Evolutionary conservation across 2,329 filamentous ascomycete genomes (phyloP).

Genomic region (Colletotrichum caudatum): DNA sequence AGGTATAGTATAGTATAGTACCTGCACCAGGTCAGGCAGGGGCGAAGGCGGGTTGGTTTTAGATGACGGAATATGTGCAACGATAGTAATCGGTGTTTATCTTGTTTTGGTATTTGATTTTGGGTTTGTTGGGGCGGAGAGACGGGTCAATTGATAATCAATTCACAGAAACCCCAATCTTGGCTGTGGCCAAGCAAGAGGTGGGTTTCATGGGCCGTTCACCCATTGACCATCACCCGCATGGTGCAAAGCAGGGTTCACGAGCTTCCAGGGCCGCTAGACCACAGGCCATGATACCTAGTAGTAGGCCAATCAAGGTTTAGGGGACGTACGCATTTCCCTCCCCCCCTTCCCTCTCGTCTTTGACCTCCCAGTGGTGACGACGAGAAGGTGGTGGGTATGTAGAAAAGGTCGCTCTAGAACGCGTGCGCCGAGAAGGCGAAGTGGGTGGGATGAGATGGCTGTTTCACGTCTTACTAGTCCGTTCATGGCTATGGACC

Average conservation of each 20-base stretch:
- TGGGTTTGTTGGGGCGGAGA: constrained; percentile 29
- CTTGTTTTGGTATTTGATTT: background rate
- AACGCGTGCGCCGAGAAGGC: constrained; percentile 18
- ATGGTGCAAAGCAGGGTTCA: background rate
- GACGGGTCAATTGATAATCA: background rate
- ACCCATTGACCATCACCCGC: background rate
- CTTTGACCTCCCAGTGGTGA: constrained; percentile 13
- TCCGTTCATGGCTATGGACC: constrained; percentile 1
- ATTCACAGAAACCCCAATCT: background rate
- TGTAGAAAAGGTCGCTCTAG: constrained; percentile 7
- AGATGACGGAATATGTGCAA: constrained; percentile 1
- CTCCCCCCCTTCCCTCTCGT: background rate
- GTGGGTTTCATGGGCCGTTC: constrained; percentile 5
- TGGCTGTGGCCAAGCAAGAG: constrained; percentile 1
- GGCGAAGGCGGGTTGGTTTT: background rate
- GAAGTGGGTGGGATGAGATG: constrained; percentile 27
- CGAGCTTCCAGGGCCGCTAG: background rate
- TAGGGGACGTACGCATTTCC: background rate
- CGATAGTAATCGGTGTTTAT: background rate
- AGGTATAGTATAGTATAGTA: no score
- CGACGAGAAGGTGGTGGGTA: background rate
- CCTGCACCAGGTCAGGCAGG: background rate
- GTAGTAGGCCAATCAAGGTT: constrained; percentile 17
- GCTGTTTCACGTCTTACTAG: constrained; percentile 35
- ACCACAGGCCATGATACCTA: background rate